Percentiles rank a stretch among this genome's conserved stretches.
Conservation (phyloP, 2,329 filamentous ascomycete species). For the Raffaelea albimanens region DNA sequence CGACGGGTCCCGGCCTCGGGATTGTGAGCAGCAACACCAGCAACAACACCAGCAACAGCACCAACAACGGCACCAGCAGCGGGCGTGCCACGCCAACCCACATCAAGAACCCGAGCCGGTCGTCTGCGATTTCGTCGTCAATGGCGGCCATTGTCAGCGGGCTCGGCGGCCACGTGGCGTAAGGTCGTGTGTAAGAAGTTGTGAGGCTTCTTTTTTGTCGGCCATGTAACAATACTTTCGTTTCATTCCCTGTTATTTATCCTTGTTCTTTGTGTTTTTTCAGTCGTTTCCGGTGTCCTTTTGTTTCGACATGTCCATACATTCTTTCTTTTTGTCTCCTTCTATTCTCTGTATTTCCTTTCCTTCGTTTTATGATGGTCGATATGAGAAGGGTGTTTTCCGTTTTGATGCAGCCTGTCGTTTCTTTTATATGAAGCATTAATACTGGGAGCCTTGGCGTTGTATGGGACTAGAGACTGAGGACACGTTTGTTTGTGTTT, state of each 20-base stretch:
- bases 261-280: not conserved
- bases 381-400: not conserved
- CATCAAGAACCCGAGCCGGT: not conserved
- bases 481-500: too few species aligned
- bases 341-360: not conserved
- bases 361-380: not conserved
- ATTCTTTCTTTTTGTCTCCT: not conserved
- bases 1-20: not conserved
- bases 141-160: conserved; percentile 12
- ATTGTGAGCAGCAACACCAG: not conserved
- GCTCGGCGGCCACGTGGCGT: conserved; percentile 10
- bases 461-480: too few species aligned
- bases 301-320: not conserved
- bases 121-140: conserved; percentile 8
- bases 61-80: not conserved
- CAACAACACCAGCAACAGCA: not conserved
- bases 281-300: not conserved
- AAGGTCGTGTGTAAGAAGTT: too few species aligned
- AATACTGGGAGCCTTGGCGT: conserved; percentile 6
- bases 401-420: not conserved
- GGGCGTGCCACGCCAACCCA: not conserved
- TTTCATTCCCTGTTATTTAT: not conserved
- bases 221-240: not conserved
- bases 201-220: too few species aligned
- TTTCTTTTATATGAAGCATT: not conserved